Percentiles rank a stretch among this genome's conserved stretches.
Conservation (phyloP, 441 rosid genomes). For the Bocquillonia castaneifolia region DNA sequence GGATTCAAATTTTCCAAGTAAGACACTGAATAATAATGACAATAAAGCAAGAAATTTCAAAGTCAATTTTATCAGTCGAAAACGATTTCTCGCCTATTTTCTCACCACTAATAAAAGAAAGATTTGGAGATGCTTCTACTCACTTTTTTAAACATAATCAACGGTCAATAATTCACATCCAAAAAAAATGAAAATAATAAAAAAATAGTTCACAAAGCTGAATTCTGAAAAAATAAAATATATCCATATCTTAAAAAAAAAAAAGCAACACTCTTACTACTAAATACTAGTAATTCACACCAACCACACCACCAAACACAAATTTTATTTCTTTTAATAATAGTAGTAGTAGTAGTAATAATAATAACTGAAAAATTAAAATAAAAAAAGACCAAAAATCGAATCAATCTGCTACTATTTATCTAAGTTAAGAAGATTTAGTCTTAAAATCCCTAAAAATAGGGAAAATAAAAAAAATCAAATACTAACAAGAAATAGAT, state of each 20-base stretch:
- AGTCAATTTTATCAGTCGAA: slow-evolving; percentile 1
- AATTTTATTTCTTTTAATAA: too few relatives aligned
- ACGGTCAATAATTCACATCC: slow-evolving; percentile 18
- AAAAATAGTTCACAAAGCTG: slow-evolving; percentile 4
- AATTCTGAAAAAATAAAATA: not conserved
- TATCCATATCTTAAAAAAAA: not conserved
- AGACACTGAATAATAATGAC: not conserved
- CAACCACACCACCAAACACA: slow-evolving; percentile 19
- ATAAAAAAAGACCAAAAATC: slow-evolving; percentile 19
- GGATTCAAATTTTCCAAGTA: not conserved
- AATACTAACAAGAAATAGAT: slow-evolving; percentile 4
- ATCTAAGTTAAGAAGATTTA: slow-evolving; percentile 36
- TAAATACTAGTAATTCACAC: slow-evolving; percentile 8
- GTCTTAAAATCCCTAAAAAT: slow-evolving; percentile 22
- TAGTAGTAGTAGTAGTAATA: too few relatives aligned
- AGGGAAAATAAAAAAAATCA: slow-evolving; percentile 30
- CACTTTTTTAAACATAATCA: too few relatives aligned
- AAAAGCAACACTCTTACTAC: not conserved
- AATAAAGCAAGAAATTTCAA: slow-evolving; percentile 5
- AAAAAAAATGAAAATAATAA: not conserved
- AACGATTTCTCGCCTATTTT: too few relatives aligned
- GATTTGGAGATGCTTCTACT: too few relatives aligned
- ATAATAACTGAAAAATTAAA: not conserved
- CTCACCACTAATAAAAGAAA: too few relatives aligned
- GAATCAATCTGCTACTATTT: slow-evolving; percentile 35